Percentiles rank a stretch among this genome's conserved stretches.
phyloP scores from a whole-genome alignment of 1,284 basidiomycete genomes.

The Melampsora americana region DNA sequence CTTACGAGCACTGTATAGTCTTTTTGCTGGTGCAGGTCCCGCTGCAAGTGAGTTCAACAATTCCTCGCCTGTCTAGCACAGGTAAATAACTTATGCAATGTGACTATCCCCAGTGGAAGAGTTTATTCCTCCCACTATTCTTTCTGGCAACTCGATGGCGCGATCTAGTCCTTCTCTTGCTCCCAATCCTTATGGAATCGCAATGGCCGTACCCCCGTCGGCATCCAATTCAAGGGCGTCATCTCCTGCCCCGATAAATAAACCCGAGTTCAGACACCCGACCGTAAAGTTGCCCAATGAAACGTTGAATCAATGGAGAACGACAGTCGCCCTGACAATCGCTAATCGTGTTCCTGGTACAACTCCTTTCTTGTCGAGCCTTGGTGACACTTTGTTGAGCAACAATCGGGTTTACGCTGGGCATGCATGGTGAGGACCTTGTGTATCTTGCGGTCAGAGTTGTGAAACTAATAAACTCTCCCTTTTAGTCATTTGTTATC shows the following conservation, averaged over 20 bases:
- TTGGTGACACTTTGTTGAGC: conserved; percentile 75
- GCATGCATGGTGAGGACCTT: conserved; percentile 72
- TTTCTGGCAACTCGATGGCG: not conserved
- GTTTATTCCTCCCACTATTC: conserved; percentile 61
- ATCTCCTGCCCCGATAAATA: conserved; percentile 64
- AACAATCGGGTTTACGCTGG: conserved; percentile 78
- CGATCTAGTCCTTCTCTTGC: conserved; percentile 1
- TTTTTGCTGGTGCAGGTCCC: conserved; percentile 79
- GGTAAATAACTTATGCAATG: not conserved
- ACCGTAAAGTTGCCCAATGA: conserved; percentile 61
- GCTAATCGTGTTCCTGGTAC: conserved; percentile 64
- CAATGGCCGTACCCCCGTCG: conserved; percentile 55
- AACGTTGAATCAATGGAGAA: conserved; percentile 73
- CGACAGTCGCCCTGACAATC: conserved; percentile 78
- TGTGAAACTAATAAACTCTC: conserved; percentile 30
- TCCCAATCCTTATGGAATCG: conserved; percentile 46
- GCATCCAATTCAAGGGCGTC: conserved; percentile 31
- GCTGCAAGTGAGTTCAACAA: conserved; percentile 62
- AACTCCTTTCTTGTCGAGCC: conserved; percentile 72
- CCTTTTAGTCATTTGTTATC: conserved; percentile 75
- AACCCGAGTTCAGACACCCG: conserved; percentile 59
- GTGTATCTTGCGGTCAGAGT: conserved; percentile 13
- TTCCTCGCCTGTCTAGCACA: conserved; percentile 51
- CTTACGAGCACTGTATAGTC: conserved; percentile 75
- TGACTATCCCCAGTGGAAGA: conserved; percentile 65